Evolutionary conservation across 192 early-diverging fungal species (phyloP), one percentile per base, ranked within the genome.

Genomic region (Backusella circina): DNA sequence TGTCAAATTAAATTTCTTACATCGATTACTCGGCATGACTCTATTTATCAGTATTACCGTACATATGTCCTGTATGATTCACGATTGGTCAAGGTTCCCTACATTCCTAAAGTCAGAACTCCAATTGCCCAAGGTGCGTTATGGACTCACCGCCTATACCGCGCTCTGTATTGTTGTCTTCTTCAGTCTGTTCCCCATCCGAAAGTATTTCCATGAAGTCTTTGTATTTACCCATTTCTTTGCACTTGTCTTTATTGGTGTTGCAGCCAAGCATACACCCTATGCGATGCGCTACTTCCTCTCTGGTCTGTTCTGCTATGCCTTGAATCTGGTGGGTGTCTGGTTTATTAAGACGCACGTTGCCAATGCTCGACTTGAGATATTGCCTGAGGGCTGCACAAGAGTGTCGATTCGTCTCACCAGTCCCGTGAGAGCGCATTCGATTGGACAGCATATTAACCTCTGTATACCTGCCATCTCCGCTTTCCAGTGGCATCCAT

Each of bases 401-500:
- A 73, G 80, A 32, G 30, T 88, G 2, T 57, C 78, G 4, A 71
- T 87, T 47, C 70, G 71, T 9, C 57, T 86, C 16, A n/a, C 69
- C 0, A 81, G 79, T 15, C 71, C 75, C 18, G 68, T 74, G 39
- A 64, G 36, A 9, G 31, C 15, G 12, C 84, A 84, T 79, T 26
- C 37, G 1, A 76, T 83, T 7, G 86, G 86, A 1, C 84, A 88
- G 33, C 80, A 84, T 72, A 70, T 88, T 8, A 83, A 80, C 50
- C 57, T 88, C 21, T 86, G 84, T 71, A 79, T 88, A 3, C 86
- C 86, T 6, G 77, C 76, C 8, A 75, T 88, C 8, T 88, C 86
- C 5, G n/a, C 70, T 30, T 83, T 84, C 54, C 79, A 88, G 50
- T 88, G 86, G 86, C 86, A 88, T 68, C 86, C 86, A 12, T 88